Evolutionary conservation across 495 filamentous ascomycete genomes (phyloP), one percentile per base, ranked within the genome.

Genomic region (Platismatia glauca): DNA sequence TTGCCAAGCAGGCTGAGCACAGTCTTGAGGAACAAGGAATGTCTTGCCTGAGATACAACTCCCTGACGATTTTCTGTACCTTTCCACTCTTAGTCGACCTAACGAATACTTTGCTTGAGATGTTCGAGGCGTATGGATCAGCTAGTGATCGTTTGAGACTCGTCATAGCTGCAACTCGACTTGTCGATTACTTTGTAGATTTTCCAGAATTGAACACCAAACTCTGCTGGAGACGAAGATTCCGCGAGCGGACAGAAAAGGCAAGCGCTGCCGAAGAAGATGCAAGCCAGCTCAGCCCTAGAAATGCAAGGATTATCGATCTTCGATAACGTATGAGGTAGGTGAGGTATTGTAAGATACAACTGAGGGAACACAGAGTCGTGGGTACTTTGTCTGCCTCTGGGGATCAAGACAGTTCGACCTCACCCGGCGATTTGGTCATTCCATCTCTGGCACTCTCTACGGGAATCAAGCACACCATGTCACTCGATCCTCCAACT

Each of bases 41-140:
- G 73, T 99, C 95, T 77, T 90, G 86, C 68, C 94, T 84, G 37
- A 99, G 81, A 76, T 99, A 97, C 59, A 97, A 77, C 79, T 99
- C 94, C 55, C 91, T 85, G 63, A 97, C 95, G 72, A 99, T 92
- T 78, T 99, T 98, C 76, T 96, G 91, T 63, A 97, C 94, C 77
- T 96, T 97, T 70, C 94, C 94, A 74, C 83, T 89, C 73, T 88
- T 93, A 22, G 91, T 92, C 34, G 94, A 96, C 62, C 94, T 80
- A 64, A 97, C 87, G 69, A 91, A 99, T 66, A 94, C 82, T 77
- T 97, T 95, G 82, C 87, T 95, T 53, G 86, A 88, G 61, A 96
- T 88, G 73, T 88, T 94, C 56, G 83, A 78, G n/a, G 84, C 79
- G 57, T 83, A 79, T 20, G 84, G 80, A 68, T 92, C 91, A 13